These are phyloP conservation scores for Phialophora verrucosa DNA, from an alignment of 2,329 filamentous ascomycete species.

Conservation along the genomic window DNA sequence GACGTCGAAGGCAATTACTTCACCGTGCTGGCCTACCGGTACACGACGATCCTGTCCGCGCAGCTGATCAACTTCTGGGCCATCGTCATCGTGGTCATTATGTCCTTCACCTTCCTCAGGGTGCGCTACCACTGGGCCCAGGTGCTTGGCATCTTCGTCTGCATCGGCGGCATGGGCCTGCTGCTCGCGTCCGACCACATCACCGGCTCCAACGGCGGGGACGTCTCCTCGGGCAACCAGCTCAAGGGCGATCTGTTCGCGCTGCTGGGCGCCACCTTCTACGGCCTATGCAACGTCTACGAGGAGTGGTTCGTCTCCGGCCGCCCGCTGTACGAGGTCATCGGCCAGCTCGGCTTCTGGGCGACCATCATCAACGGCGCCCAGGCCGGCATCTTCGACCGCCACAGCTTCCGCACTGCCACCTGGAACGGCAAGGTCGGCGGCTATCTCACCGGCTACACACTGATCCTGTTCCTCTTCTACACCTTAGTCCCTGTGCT, in stretches of 20 bases:
- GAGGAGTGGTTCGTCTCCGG: conserved; percentile 94
- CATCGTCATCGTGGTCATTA: conserved; percentile 85
- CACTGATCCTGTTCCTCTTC: conserved; percentile 79
- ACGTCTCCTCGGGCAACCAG: conserved; percentile 62
- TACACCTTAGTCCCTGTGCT: conserved; percentile 87
- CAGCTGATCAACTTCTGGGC: conserved; percentile 99
- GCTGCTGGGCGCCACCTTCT: conserved; percentile 84
- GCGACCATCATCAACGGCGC: conserved; percentile 89
- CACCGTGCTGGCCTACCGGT: conserved; percentile 88
- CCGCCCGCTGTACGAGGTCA: conserved; percentile 86
- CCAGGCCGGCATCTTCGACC: conserved; percentile 91
- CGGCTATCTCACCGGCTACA: conserved; percentile 90
- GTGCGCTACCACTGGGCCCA: conserved; percentile 91
- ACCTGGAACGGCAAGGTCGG: conserved; percentile 71
- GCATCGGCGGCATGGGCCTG: conserved; percentile 87
- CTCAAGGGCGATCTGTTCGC: conserved; percentile 94
- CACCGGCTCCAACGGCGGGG: conserved; percentile 71
- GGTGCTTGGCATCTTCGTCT: conserved; percentile 83
- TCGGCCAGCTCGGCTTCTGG: conserved; percentile 88
- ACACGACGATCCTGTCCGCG: conserved; percentile 89
- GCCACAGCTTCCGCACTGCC: conserved; percentile 68
- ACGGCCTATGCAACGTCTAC: conserved; percentile 87
- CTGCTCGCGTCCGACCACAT: conserved; percentile 88
- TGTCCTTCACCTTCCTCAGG: conserved; percentile 80
- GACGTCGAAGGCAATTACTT: conserved; percentile 99